phyloP scores from a whole-genome alignment of 2,329 filamentous ascomycete species.

The Botryosphaeria dothidea region DNA sequence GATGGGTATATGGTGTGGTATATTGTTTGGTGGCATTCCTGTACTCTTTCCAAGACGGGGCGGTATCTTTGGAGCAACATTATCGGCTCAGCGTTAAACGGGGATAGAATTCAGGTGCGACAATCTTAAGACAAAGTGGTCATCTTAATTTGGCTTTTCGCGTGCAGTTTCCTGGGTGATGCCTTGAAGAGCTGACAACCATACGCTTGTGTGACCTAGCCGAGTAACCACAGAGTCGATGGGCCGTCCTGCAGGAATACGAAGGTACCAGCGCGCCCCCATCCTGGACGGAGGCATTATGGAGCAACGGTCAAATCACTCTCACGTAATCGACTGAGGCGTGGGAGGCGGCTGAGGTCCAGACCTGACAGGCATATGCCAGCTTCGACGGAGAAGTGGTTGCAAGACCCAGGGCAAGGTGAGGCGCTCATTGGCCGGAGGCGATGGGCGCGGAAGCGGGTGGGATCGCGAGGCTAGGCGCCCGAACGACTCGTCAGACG shows the following conservation, averaged over 20 bases:
- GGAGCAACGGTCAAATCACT: background rate
- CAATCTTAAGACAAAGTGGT: slow-evolving; percentile 14
- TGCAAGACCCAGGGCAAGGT: background rate
- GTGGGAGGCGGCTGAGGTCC: background rate
- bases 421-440: background rate
- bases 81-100: slow-evolving; percentile 7
- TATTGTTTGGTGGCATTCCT: slow-evolving; percentile 14
- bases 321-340: background rate
- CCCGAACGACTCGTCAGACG: background rate
- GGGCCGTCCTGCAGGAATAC: background rate
- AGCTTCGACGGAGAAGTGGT: background rate
- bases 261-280: background rate
- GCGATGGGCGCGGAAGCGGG: slow-evolving; percentile 1
- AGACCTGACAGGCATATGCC: slow-evolving; percentile 10
- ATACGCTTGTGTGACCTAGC: background rate
- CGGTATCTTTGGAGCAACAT: slow-evolving; percentile 11
- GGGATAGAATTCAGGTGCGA: slow-evolving; percentile 12
- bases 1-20: slow-evolving; percentile 3
- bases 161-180: background rate
- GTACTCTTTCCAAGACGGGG: slow-evolving; percentile 7
- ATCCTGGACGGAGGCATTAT: background rate
- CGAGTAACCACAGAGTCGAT: background rate
- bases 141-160: background rate
- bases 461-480: background rate
- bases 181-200: too few relatives aligned